phyloP scores from a whole-genome alignment of 1,139 yeast genomes.

The Geotrichum australiense region DNA sequence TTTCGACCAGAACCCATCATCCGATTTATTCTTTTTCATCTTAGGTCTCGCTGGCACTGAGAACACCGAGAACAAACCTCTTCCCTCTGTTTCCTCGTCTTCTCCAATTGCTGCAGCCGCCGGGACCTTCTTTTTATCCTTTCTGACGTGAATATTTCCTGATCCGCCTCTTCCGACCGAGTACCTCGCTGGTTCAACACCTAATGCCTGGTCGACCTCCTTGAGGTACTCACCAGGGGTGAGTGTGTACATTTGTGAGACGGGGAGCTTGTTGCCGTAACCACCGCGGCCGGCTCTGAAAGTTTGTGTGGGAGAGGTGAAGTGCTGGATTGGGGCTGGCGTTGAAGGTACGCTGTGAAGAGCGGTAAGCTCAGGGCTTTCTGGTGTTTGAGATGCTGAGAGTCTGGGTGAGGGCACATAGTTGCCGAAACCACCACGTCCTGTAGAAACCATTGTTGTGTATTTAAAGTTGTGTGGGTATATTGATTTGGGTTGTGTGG shows the following conservation, averaged over 20 bases:
- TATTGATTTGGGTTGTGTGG: neutral
- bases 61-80: conserved; percentile 4
- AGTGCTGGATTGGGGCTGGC: conserved; percentile 35
- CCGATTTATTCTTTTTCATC: conserved; percentile 14
- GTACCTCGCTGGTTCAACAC: conserved; percentile 30
- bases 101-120: neutral
- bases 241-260: conserved; percentile 28
- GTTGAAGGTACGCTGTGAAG: conserved; percentile 23
- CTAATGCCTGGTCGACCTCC: conserved; percentile 32
- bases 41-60: conserved; percentile 10
- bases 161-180: conserved; percentile 37
- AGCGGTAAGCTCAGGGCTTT: conserved; percentile 17
- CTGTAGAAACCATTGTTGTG: conserved; percentile 29
- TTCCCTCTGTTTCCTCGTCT: too few relatives aligned
- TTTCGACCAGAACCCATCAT: conserved; percentile 25
- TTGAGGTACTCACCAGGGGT: conserved; percentile 33
- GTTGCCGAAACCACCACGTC: conserved; percentile 34
- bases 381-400: conserved; percentile 13
- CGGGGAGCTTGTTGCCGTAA: conserved; percentile 33
- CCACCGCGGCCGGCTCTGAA: conserved; percentile 38
- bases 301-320: conserved; percentile 32
- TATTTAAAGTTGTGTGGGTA: conserved; percentile 5
- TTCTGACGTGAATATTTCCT: conserved; percentile 30
- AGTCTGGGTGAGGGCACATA: conserved; percentile 21
- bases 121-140: neutral